Evolutionary conservation across 1,139 yeast genomes (phyloP), one percentile per base, ranked within the genome.

Genomic region (Geotrichum klebahnii): DNA sequence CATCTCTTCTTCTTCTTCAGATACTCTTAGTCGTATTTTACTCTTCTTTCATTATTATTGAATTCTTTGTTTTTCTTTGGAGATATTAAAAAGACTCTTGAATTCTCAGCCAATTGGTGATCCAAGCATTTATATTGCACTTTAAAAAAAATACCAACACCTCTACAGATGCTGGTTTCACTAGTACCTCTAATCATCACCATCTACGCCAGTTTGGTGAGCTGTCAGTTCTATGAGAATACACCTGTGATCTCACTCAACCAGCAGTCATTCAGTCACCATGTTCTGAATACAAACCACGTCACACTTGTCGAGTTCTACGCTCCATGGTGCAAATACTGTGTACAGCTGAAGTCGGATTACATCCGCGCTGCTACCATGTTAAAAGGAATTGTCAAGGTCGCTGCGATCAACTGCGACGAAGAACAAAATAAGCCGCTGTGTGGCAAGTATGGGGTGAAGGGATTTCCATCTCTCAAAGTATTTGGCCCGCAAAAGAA

Each of bases 271-370:
- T 89, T 90, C 63, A 79, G 82, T 53, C 76, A 77, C 55, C 83
- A 81, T 45, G 80, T 90, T 3, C 73, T 80, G 44, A 67, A 72
- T 35, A 74, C 94, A 5, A 87, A 88, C 64, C 85, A 87, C 59
- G 84, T 95, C 2, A 71, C 96, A 2, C 71, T 90, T 5, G 94
- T 92, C 17, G 90, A 89, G 67, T 92, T 90, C 65, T 92, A 92
- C 66, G 97, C 97, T 3, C 97, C 97, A 34, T 92, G 97, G 97
- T 92, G 97, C 69, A 86, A 87, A 19, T 87, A 84, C 71, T 85
- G 94, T 70, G 80, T 82, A 69, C 75, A 70, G 58, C 72, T 84
- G 63, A 80, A 80, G 34, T 88, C 92, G 46, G 77, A 79, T 1
- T 84, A 74, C 64, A 72, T 73, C 51, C 83, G 81, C 61, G 79